phyloP scores from a whole-genome alignment of 2,329 filamentous ascomycete species.

The Exophiala sp. region DNA sequence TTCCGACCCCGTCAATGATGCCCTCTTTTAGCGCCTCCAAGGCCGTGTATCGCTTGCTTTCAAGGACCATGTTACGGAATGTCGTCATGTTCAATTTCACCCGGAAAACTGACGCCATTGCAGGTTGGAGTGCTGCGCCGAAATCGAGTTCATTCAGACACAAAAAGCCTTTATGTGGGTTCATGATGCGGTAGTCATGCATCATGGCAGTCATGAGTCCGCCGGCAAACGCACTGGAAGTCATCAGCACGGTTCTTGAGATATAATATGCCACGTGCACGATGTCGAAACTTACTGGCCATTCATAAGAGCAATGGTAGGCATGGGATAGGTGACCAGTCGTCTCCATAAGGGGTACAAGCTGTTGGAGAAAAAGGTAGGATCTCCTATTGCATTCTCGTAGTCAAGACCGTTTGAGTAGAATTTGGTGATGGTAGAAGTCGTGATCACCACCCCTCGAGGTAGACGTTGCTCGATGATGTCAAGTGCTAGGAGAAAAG shows the following conservation, averaged over 20 bases:
- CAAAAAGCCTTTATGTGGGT: constrained; percentile 65
- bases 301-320: constrained; percentile 73
- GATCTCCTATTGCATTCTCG: constrained; percentile 58
- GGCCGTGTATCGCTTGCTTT: constrained; percentile 65
- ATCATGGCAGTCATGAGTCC: constrained; percentile 79
- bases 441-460: constrained; percentile 74
- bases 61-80: constrained; percentile 67
- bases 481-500: constrained; percentile 69
- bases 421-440: constrained; percentile 71
- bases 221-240: constrained; percentile 62
- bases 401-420: constrained; percentile 78
- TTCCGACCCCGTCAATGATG: constrained; percentile 66
- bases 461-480: constrained; percentile 66
- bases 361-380: constrained; percentile 58
- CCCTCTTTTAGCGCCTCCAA: constrained; percentile 62
- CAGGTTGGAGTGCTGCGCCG: constrained; percentile 67
- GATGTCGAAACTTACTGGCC: constrained; percentile 51
- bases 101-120: constrained; percentile 73
- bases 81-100: constrained; percentile 58
- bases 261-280: too few relatives aligned
- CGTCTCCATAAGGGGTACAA: constrained; percentile 65
- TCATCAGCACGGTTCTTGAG: not conserved
- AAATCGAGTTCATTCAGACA: constrained; percentile 82
- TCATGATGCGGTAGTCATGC: constrained; percentile 79
- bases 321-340: constrained; percentile 72